Base-by-base conservation (phyloP, 2,329 filamentous ascomycete genomes). In the Botrytis pseudocinerea region DNA sequence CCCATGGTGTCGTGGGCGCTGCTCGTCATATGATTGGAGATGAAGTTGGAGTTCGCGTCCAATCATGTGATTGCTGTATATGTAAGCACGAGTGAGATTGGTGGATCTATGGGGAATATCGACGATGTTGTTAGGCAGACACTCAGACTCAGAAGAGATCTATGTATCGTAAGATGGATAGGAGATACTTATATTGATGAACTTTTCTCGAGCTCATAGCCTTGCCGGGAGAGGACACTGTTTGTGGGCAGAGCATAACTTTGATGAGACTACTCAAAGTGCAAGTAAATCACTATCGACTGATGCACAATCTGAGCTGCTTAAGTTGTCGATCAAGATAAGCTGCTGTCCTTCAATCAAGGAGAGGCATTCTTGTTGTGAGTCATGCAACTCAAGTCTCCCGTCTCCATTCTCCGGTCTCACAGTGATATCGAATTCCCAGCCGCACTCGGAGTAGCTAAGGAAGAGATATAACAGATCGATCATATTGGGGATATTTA, bases 401-500 rank as follows among this genome's bases (percentile, higher is more conserved):
- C 7, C 3, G 5, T 35, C 35, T 35, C 35, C 35, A 35, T 4
- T 35, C 2, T 32, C n/a, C 14, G 18, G 14, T 57, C 7, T 38
- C 38, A 6, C 38, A 38, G 38, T 38, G 14, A 57, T 28, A 57
- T 32, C 2, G 2, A 18, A 18, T 18, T 57, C 51, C 1, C 28
- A 57, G n/a, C 18, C 51, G 14, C 14, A 57, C 6, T 54, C 25
- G 51, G 51, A 28, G 14, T 54, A 54, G n/a, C 5, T 1, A 22
- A 1, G 20, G 10, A 25, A 5, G 1, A 2, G 22, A n/a, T 10
- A 51, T 51, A 1, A 10, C 22, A n/a, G 1, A 10, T 14, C 12
- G 12, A n/a, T 0, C n/a, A 6, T 0, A 1, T 28, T 28, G 14
- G 2, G 5, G 14, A 51, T 6, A 3, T n/a, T 16, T 16, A 51